These are phyloP conservation scores for Lentinula novae-zelandiae DNA, from an alignment of 1,284 basidiomycete species.

Conservation along the genomic window DNA sequence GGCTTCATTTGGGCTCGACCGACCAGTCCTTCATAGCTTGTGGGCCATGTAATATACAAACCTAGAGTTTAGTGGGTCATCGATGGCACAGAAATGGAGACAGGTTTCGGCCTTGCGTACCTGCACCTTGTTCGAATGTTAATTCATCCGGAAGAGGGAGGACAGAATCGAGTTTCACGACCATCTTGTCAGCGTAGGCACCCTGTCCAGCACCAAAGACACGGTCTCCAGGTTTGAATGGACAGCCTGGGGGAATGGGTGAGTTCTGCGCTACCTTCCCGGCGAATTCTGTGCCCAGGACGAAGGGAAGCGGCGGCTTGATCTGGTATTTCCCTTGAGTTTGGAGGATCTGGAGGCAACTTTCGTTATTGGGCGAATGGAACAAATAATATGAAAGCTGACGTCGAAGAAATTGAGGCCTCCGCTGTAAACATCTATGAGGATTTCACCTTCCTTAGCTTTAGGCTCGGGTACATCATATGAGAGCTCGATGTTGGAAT, in stretches of 20 bases:
- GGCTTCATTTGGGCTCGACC: slow-evolving; percentile 77
- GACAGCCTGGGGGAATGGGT: slow-evolving; percentile 81
- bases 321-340: slow-evolving; percentile 86
- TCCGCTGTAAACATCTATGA: slow-evolving; percentile 81
- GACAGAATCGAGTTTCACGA: slow-evolving; percentile 17
- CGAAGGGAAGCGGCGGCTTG: slow-evolving; percentile 82
- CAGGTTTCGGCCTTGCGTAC: slow-evolving; percentile 5
- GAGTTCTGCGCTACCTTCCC: slow-evolving; percentile 59
- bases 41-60: slow-evolving; percentile 83
- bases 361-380: neutral
- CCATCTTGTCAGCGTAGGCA: slow-evolving; percentile 73
- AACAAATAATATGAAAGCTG: slow-evolving; percentile 19
- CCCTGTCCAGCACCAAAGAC: slow-evolving; percentile 88
- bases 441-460: slow-evolving; percentile 54
- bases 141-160: slow-evolving; percentile 21
- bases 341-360: slow-evolving; percentile 63
- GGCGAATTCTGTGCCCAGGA: slow-evolving; percentile 83
- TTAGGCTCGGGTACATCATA: slow-evolving; percentile 60
- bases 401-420: slow-evolving; percentile 82
- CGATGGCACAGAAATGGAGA: neutral
- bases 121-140: slow-evolving; percentile 18
- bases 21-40: slow-evolving; percentile 85
- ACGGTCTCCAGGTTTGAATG: slow-evolving; percentile 79
- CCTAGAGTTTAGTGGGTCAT: slow-evolving; percentile 33
- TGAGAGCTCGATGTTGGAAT: slow-evolving; percentile 60